phyloP scores from a whole-genome alignment of 192 early-diverging fungal species.

The Linnemannia hyalina region DNA sequence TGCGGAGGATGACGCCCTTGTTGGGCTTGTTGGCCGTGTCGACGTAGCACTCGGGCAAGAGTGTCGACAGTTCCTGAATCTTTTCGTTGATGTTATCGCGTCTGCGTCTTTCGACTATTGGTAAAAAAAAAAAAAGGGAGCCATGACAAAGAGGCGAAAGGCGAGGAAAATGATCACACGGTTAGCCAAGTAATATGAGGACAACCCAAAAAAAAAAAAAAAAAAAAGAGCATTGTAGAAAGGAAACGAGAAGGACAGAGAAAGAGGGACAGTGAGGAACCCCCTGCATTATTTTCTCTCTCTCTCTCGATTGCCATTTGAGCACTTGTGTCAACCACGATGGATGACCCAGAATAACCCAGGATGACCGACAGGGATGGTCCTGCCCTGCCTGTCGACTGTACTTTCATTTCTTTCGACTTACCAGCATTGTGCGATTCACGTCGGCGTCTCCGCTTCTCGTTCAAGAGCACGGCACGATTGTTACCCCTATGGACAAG shows the following conservation, averaged over 20 bases:
- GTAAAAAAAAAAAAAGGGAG: neutral
- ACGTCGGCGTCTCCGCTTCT: conserved; percentile 90
- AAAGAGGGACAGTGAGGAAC: neutral
- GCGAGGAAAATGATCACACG: conserved; percentile 6
- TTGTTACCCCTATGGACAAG: conserved; percentile 12
- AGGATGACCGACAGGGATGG: neutral
- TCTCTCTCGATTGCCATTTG: neutral
- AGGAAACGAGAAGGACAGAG: neutral
- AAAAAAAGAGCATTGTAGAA: neutral
- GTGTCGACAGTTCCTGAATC: conserved; percentile 87
- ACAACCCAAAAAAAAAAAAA: conserved; percentile 13
- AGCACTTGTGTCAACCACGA: neutral
- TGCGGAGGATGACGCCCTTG: conserved; percentile 93
- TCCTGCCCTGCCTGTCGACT: neutral
- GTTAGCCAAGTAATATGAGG: neutral
- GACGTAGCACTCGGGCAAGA: conserved; percentile 83
- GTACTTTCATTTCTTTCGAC: neutral
- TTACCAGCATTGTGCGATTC: conserved; percentile 93
- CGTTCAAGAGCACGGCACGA: conserved; percentile 51
- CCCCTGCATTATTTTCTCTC: neutral
- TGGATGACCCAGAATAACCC: neutral
- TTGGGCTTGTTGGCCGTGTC: conserved; percentile 89
- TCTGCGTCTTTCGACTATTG: conserved; percentile 87
- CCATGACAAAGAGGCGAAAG: neutral
- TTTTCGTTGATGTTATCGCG: conserved; percentile 98